Evolutionary conservation across 2,329 filamentous ascomycete species (phyloP), one percentile per base, ranked within the genome.

Genomic region (Xenoacremonium recifei): DNA sequence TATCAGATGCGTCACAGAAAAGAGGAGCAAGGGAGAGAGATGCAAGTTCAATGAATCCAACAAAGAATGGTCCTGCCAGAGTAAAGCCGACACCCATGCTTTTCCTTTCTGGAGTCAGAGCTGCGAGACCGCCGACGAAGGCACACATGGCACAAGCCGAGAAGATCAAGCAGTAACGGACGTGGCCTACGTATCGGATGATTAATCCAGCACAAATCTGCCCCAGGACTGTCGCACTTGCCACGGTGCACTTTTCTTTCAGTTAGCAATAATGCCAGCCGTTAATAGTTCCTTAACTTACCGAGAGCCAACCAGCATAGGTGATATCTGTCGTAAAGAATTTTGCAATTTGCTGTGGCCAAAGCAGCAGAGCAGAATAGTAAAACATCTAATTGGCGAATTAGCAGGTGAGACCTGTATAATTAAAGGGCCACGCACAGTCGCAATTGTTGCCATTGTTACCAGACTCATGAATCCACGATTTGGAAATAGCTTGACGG

Each of bases 1-100:
- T 69, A 13, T 71, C 65, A 10, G 63, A 55, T 0, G 62, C 55
- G 16, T 61, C 58, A 37, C 63, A 65, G 49, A 69, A 69, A 2
- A 67, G 55, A 15, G 62, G 62, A 1, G 64, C 63, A 16, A 66
- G 50, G 5, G 64, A 57, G 9, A 67, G 46, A 3, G 64, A 60
- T 7, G 57, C 56, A 9, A 65, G 49, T 42, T 67, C 64, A 35
- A 65, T 65, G 18, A 64, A 61, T 4, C 63, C 63, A 10, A 66
- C 63, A 37, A 62, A 64, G 47, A 67, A 66, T 1, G 60, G 62
- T 1, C 64, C 64, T 6, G 66, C 46, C 31, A 66, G 63, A 3
- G 62, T 65, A 12, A 67, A 41, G 2, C 61, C 62, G 15, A 66
- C 56, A 13, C 62, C 64, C 2, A 54, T 50, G n/a, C 57, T 55